Base-by-base conservation (phyloP, 2,329 filamentous ascomycete species). In the Penicillium crustosum region DNA sequence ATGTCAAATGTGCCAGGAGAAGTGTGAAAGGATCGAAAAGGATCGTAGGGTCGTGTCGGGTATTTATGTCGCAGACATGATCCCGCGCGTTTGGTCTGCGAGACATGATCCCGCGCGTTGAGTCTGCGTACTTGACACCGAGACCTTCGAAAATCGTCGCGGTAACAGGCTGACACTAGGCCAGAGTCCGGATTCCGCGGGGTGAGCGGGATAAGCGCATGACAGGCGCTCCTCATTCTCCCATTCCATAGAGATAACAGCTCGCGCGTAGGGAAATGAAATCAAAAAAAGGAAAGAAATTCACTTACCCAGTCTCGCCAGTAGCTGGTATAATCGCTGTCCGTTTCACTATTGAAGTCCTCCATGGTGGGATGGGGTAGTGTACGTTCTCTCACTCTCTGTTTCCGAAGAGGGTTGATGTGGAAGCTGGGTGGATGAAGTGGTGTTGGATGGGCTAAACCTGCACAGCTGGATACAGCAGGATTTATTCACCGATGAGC, bases 301-400 rank as follows among this genome's bases (percentile, higher is more conserved):
- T 6, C 39, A 87, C 91, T 81, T 82, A 97, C 94, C 94, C 94
- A 99, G 79, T 99, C 94, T 76, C 93, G 84, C 94, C 94, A 99
- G 77, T 97, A 99, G 78, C 92, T 97, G 49, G 94, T 97, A 76
- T 97, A 99, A 80, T 99, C 94, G 78, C 93, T 97, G 75, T 99
- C 94, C 13, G 93, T 96, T 78, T 99, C 94, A 73, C 92, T 97
- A 66, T 91, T 93, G 78, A 94, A 97, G 79, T 97, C 93, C 75
- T 97, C 94, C 94, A 97, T 97, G 70, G 65, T 73, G n/a, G 8
- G 70, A 65, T 73, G 25, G 8, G 19, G 49, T 45, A 44, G 44
- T 44, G 17, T 7, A 29, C 12, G 31, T 13, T 31, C n/a, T 48
- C 13, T 12, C 8, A 13, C 4, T 33, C 44, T 21, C 10, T 23